Conservation (phyloP, 805 yeast genomes). For the Candida rishiriensis region DNA sequence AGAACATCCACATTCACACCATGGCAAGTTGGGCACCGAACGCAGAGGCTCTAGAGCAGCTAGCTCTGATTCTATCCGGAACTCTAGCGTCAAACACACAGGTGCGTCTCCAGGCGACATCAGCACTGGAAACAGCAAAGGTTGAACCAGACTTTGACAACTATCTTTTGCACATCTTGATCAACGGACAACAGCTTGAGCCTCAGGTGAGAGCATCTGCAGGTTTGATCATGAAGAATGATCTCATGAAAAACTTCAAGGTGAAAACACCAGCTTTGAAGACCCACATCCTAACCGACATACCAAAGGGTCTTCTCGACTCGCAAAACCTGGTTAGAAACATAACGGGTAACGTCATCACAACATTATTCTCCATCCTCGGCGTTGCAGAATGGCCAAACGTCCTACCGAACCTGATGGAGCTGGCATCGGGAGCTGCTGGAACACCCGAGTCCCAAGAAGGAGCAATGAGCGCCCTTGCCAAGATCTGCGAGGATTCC, state of each 20-base stretch:
- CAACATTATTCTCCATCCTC: slow-evolving; percentile 64
- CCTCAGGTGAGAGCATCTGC: slow-evolving; percentile 77
- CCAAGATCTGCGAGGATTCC: slow-evolving; percentile 89
- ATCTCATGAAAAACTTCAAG: slow-evolving; percentile 42
- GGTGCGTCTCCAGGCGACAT: slow-evolving; percentile 64
- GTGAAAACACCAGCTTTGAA: slow-evolving; percentile 27
- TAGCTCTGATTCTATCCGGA: slow-evolving; percentile 63
- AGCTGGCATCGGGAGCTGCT: slow-evolving; percentile 47
- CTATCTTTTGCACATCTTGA: slow-evolving; percentile 68
- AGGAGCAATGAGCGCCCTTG: slow-evolving; percentile 76
- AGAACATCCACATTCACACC: neutral
- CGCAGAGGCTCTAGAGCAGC: slow-evolving; percentile 54
- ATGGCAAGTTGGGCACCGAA: slow-evolving; percentile 68
- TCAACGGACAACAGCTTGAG: slow-evolving; percentile 44
- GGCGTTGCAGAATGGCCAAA: slow-evolving; percentile 75
- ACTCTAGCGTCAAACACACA: slow-evolving; percentile 57
- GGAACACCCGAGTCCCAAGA: slow-evolving; percentile 47
- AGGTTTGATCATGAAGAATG: slow-evolving; percentile 80
- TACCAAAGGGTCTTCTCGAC: slow-evolving; percentile 48
- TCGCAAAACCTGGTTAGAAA: slow-evolving; percentile 64
- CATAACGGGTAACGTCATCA: slow-evolving; percentile 86
- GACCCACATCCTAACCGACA: slow-evolving; percentile 31
- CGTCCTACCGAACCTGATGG: slow-evolving; percentile 63
- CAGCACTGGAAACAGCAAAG: slow-evolving; percentile 66
- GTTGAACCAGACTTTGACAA: slow-evolving; percentile 74